Base-by-base conservation (phyloP, 805 yeast species). In the Blastobotrys terrestris region DNA sequence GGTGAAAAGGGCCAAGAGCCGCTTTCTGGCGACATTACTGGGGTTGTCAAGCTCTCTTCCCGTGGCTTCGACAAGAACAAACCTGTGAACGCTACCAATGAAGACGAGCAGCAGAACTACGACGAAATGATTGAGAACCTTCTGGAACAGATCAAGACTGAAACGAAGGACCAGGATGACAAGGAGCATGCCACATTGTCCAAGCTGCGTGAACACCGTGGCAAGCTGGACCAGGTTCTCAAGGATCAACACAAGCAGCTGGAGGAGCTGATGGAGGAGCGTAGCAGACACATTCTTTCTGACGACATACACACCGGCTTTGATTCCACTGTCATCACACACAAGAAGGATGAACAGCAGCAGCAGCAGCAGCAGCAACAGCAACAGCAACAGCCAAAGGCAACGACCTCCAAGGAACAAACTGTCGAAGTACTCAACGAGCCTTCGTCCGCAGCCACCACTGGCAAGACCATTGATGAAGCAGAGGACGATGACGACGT, bases 241-340 rank as follows among this genome's bases (percentile, higher is more conserved):
- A 70, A 70, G 20, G 82, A 80, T 55, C 89, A 87, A 53, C 74
- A 77, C 20, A 78, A 79, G 49, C 89, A 87, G 66, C 72, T 90
- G 58, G 81, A 77, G 42, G 79, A 79, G 35, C 73, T 94, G 52
- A 75, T 80, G 59, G 77, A 80, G 58, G 96, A 91, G 62, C 86
- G 87, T 63, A 74, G 81, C 11, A 64, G 74, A 46, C 85, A 87
- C 65, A 91, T 94, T 58, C 83, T 95, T 2, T 84, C 94, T 49
- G 98, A 91, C 14, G 99, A 92, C 69, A 77, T 90, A 42, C 94
- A 82, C 60, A 89, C 94, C 13, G 98, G 97, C 0, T 94, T 88
- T 74, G 95, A 92, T 65, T 80, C 87, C 44, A 85, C 96, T 0
- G 80, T 87, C 59, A 67, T 89, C 64, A 88, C 72, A 69, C n/a